These are phyloP conservation scores for Venturia oleaginea DNA, from an alignment of 2,329 filamentous ascomycete species.

Conservation along the genomic window DNA sequence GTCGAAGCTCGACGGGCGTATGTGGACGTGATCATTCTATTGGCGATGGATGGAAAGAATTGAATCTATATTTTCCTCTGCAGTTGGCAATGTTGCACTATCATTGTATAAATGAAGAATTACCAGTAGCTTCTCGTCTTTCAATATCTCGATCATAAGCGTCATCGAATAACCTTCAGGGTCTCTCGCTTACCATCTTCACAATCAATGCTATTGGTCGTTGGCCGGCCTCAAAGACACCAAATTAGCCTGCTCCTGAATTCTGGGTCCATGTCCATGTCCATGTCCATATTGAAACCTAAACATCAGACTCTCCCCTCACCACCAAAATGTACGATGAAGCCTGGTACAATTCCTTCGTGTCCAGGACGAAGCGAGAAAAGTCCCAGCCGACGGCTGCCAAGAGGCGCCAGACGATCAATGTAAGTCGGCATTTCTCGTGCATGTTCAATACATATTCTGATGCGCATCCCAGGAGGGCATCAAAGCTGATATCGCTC, in stretches of 20 bases:
- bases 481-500: slow-evolving; percentile 44
- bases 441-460: slow-evolving; percentile 41
- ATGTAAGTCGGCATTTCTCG: slow-evolving; percentile 44
- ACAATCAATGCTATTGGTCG: not conserved
- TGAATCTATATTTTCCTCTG: not conserved
- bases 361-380: slow-evolving; percentile 37
- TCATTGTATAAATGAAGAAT: not conserved
- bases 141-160: not conserved
- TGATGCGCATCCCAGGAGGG: slow-evolving; percentile 37
- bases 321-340: slow-evolving; percentile 64
- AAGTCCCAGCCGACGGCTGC: slow-evolving; percentile 34
- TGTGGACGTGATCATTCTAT: not conserved
- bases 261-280: not conserved
- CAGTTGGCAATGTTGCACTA: not conserved
- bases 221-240: not conserved
- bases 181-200: not conserved
- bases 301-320: not conserved
- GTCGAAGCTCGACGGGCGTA: not conserved
- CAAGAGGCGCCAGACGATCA: slow-evolving; percentile 42
- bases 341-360: slow-evolving; percentile 68
- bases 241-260: not conserved
- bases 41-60: not conserved
- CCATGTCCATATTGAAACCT: not conserved
- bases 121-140: not conserved
- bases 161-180: not conserved